Conservation (phyloP, 495 filamentous ascomycete genomes). For the Bombardia bombarda region DNA sequence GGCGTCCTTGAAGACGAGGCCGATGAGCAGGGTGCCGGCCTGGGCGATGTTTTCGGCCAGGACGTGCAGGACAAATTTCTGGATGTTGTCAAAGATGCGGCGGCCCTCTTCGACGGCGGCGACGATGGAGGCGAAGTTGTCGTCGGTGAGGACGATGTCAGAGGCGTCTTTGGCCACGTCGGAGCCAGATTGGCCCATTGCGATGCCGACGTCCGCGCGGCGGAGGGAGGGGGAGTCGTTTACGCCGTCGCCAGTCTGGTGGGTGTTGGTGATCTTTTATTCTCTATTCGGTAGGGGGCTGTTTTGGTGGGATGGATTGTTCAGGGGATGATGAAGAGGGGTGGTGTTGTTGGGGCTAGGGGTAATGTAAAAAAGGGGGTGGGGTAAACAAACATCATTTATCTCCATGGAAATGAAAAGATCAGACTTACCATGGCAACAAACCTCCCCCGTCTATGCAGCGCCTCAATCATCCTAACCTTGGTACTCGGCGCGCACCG, state of each 20-base stretch:
- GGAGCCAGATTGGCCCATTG: constrained; percentile 74
- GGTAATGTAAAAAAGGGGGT: no score
- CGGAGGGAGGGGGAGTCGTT: constrained; percentile 76
- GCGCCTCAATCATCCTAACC: constrained; percentile 58
- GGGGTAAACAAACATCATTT: no score
- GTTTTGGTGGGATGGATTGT: background rate
- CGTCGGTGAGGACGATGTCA: constrained; percentile 80
- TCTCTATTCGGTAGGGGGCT: background rate
- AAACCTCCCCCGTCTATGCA: constrained; percentile 52
- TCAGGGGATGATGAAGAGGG: background rate
- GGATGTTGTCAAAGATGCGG: constrained; percentile 73
- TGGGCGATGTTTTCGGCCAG: constrained; percentile 68
- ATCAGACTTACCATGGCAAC: constrained; percentile 42
- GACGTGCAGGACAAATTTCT: constrained; percentile 73
- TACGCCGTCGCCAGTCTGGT: constrained; percentile 63
- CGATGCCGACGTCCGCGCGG: constrained; percentile 74
- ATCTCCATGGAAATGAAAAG: no score
- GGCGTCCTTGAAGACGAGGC: constrained; percentile 62
- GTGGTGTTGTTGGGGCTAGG: no score
- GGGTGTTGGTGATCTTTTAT: background rate
- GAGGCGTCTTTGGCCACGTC: constrained; percentile 84
- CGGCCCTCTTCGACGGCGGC: constrained; percentile 66
- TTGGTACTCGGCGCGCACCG: constrained; percentile 60
- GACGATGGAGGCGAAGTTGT: constrained; percentile 76
- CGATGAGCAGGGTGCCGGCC: constrained; percentile 61